These are phyloP conservation scores for Epichloe baconii DNA, from an alignment of 2,329 filamentous ascomycete species.

Conservation along the genomic window DNA sequence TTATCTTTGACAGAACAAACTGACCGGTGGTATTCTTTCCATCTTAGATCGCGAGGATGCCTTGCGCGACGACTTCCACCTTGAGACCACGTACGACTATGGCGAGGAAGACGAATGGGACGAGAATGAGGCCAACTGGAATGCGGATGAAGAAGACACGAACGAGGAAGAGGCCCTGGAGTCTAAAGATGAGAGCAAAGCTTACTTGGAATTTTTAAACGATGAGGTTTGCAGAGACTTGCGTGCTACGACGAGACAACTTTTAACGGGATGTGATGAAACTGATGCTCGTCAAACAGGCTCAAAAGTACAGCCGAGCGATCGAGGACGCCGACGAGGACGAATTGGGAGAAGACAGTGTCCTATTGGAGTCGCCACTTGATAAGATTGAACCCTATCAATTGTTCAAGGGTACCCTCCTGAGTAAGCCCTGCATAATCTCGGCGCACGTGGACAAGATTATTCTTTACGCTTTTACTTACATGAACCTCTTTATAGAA, in stretches of 20 bases:
- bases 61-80: conserved; percentile 72
- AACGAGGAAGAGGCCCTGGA: conserved; percentile 53
- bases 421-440: conserved; percentile 49
- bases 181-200: conserved; percentile 77
- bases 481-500: conserved; percentile 32
- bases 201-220: conserved; percentile 91
- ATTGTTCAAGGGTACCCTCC: conserved; percentile 68
- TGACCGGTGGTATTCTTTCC: not conserved
- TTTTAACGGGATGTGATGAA: too few species aligned
- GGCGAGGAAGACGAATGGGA: conserved; percentile 71
- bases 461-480: not conserved
- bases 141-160: conserved; percentile 58
- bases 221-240: conserved; percentile 54
- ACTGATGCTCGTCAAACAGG: conserved; percentile 29
- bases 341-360: conserved; percentile 84
- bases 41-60: conserved; percentile 71
- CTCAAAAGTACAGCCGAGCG: conserved; percentile 68
- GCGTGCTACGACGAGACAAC: not conserved
- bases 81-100: conserved; percentile 49
- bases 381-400: conserved; percentile 93
- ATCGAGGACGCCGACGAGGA: conserved; percentile 63
- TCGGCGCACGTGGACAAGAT: not conserved
- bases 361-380: conserved; percentile 81
- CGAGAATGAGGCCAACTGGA: conserved; percentile 73
- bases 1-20: not conserved